phyloP scores from a whole-genome alignment of 345 rosid genomes.

The Eucalyptus erythrocorys region DNA sequence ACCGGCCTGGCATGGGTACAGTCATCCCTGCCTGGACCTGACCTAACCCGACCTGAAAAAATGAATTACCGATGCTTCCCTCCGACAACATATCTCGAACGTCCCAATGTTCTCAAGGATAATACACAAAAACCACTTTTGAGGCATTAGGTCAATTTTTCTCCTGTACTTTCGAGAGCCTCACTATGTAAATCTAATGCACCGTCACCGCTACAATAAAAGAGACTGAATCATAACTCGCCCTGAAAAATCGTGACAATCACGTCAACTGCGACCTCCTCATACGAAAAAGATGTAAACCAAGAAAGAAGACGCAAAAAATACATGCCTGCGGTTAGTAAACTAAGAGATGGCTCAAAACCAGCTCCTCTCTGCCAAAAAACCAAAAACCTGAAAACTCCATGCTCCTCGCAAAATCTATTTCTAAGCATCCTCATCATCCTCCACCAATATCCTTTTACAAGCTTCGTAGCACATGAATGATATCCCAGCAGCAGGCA shows the following conservation, averaged over 20 bases:
- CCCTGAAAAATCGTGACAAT: not conserved
- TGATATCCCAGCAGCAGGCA: slow-evolving; percentile 97
- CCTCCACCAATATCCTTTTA: slow-evolving; percentile 71
- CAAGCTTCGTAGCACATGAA: slow-evolving; percentile 99
- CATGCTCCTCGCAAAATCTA: not conserved
- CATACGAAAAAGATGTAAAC: not conserved
- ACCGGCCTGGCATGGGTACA: not conserved
- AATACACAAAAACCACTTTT: not conserved
- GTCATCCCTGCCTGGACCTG: not conserved
- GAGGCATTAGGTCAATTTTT: not conserved
- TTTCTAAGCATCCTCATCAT: slow-evolving; percentile 33
- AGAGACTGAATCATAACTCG: not conserved
- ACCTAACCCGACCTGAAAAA: not conserved
- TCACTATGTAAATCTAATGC: not conserved
- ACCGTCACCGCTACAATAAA: not conserved
- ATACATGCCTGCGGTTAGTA: not conserved
- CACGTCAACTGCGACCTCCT: not conserved
- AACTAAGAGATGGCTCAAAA: not conserved
- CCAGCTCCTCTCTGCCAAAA: not conserved
- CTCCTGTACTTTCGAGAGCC: not conserved
- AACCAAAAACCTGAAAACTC: not conserved
- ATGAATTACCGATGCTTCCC: not conserved
- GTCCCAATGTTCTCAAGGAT: not conserved
- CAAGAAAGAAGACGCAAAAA: not conserved
- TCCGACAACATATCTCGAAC: not conserved